phyloP scores from a whole-genome alignment of 768 basidiomycete genomes.

The Leccinum rimulosum region DNA sequence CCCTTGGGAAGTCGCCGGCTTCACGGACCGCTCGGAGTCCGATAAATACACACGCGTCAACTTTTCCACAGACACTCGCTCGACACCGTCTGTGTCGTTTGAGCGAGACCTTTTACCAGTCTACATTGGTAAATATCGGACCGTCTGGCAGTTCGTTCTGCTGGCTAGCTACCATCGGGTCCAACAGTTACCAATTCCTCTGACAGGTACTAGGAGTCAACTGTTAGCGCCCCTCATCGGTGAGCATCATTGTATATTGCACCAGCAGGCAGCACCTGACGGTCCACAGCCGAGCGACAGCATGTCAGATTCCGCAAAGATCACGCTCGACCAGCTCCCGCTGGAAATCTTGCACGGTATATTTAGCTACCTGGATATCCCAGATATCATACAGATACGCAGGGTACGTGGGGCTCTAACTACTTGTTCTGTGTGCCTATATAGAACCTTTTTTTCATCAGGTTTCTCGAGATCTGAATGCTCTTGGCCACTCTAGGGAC shows the following conservation, averaged over 20 bases:
- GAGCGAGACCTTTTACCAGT: too few relatives aligned
- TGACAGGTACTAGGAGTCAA: background rate
- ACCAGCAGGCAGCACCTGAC: too few relatives aligned
- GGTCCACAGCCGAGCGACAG: too few relatives aligned
- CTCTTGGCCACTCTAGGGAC: slow-evolving; percentile 2
- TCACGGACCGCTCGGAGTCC: too few relatives aligned
- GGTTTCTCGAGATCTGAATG: slow-evolving; percentile 13
- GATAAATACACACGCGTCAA: background rate
- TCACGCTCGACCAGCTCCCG: slow-evolving; percentile 13
- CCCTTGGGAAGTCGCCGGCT: too few relatives aligned
- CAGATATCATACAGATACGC: slow-evolving; percentile 18
- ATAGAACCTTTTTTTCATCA: background rate
- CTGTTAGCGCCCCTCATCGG: too few relatives aligned
- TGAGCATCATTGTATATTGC: too few relatives aligned
- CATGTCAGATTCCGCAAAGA: background rate
- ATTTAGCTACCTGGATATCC: slow-evolving; percentile 15
- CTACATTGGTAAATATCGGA: too few relatives aligned
- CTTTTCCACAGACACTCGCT: background rate
- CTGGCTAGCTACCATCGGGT: background rate
- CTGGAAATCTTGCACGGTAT: slow-evolving; percentile 10
- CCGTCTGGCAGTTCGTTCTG: background rate
- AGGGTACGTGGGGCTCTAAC: slow-evolving; percentile 4
- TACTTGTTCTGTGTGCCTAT: background rate
- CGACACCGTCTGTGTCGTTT: background rate
- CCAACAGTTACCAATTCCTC: background rate